Evolutionary conservation across 2,329 filamentous ascomycete genomes (phyloP).

Genomic region (Cadophora sp.): DNA sequence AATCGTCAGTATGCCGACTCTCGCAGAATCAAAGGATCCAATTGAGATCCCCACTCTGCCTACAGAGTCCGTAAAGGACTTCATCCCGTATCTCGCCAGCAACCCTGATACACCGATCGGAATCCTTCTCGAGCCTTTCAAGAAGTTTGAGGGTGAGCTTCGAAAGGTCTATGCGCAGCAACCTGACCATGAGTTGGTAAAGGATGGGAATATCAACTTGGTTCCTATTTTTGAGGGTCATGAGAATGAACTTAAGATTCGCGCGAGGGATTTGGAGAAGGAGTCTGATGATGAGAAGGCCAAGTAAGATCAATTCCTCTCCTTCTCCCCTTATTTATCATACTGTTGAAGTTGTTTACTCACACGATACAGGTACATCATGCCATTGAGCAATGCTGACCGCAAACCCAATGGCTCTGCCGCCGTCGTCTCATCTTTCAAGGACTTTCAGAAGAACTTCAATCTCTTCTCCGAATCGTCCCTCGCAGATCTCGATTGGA

Average conservation of each 20-base stretch:
- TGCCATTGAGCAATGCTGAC: slow-evolving; percentile 67
- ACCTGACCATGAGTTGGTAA: slow-evolving; percentile 61
- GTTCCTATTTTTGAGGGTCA: slow-evolving; percentile 68
- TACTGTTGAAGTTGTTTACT: neutral
- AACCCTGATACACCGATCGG: slow-evolving; percentile 59
- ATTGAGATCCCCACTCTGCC: slow-evolving; percentile 40
- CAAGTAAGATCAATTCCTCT: slow-evolving; percentile 39
- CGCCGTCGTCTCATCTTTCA: slow-evolving; percentile 70
- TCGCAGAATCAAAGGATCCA: slow-evolving; percentile 8
- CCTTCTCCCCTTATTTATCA: neutral
- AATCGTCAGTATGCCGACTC: slow-evolving; percentile 19
- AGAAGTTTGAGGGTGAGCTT: slow-evolving; percentile 70
- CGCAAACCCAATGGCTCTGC: slow-evolving; percentile 68
- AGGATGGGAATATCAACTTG: slow-evolving; percentile 66
- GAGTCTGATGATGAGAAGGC: slow-evolving; percentile 67
- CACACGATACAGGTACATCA: slow-evolving; percentile 59
- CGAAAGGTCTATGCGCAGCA: slow-evolving; percentile 74
- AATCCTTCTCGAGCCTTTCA: slow-evolving; percentile 69
- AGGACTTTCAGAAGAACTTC: slow-evolving; percentile 81
- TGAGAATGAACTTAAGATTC: slow-evolving; percentile 63
- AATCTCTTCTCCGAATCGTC: slow-evolving; percentile 82
- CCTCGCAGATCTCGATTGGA: slow-evolving; percentile 79
- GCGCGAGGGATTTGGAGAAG: slow-evolving; percentile 62
- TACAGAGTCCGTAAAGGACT: slow-evolving; percentile 38
- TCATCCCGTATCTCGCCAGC: slow-evolving; percentile 57